A percentile compares a stretch with the other conserved stretches of the same genome.
Evolutionary conservation across 139 green algal species (phyloP).

Genomic region (Micractinium conductrix): DNA sequence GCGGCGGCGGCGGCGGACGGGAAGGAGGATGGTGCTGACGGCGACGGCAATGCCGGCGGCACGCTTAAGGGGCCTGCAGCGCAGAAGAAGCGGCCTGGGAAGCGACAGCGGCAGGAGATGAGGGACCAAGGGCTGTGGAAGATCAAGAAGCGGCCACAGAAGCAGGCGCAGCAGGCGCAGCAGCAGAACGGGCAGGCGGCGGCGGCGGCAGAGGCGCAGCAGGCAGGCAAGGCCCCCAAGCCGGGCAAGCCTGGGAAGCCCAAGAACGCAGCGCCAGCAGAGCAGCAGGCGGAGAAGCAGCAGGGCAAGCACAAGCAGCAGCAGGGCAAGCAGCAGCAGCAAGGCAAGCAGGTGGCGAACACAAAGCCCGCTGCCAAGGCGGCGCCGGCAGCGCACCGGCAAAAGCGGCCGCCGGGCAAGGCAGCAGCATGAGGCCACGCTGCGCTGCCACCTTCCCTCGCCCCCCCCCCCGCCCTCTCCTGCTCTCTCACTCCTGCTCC

Average conservation of each 20-base stretch:
- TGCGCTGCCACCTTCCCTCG: too few species aligned
- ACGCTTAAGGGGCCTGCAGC: not conserved
- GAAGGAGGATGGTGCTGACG: not conserved
- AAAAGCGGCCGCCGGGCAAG: not conserved
- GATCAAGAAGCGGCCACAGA: too few species aligned
- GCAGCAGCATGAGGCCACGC: not conserved
- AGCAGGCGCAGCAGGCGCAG: not conserved
- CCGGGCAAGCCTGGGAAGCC: not conserved
- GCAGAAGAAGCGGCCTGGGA: slow-evolving; percentile 37
- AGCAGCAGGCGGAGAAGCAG: not conserved
- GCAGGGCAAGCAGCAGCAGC: not conserved
- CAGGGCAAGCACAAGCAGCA: not conserved
- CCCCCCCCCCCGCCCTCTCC: too few species aligned
- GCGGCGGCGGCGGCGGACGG: not conserved
- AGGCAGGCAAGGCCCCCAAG: too few species aligned
- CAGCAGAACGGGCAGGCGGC: not conserved
- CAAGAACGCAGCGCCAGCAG: slow-evolving; percentile 1
- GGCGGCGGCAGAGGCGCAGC: not conserved
- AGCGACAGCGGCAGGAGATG: slow-evolving; percentile 45
- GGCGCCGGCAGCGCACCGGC: not conserved
- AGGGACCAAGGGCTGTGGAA: slow-evolving; percentile 24
- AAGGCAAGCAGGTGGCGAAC: not conserved
- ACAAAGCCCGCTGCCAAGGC: not conserved
- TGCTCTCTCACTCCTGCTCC: too few species aligned
- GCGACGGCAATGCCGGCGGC: not conserved